Evolutionary conservation across 1,284 basidiomycete species (phyloP).

Genomic region (Coniferiporia weirii): DNA sequence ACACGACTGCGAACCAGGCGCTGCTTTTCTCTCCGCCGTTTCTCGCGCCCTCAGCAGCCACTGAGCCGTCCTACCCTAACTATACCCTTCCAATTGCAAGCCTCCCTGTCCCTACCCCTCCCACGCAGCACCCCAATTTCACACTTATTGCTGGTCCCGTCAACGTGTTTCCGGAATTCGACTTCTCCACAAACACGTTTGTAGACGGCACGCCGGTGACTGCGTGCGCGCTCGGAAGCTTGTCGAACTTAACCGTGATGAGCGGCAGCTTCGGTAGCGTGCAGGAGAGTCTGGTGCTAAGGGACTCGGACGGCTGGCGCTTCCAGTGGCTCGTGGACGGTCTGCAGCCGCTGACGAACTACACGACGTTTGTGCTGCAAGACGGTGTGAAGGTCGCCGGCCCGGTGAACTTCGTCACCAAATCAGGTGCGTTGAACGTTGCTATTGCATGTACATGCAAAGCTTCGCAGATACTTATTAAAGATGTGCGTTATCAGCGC

Average conservation of each 20-base stretch:
- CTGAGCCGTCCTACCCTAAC: constrained; percentile 65
- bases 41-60: constrained; percentile 25
- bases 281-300: constrained; percentile 45
- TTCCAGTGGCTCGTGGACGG: constrained; percentile 60
- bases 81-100: constrained; percentile 70
- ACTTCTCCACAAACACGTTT: constrained; percentile 22
- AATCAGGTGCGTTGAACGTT: constrained; percentile 46
- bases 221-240: constrained; percentile 46
- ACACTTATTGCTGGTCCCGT: constrained; percentile 19
- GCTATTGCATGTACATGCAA: background rate
- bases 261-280: constrained; percentile 15
- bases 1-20: constrained; percentile 70
- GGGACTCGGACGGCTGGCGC: constrained; percentile 54
- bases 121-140: constrained; percentile 32
- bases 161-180: constrained; percentile 20
- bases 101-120: constrained; percentile 38
- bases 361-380: constrained; percentile 59
- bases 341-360: constrained; percentile 60
- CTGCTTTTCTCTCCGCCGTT: constrained; percentile 74
- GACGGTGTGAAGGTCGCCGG: constrained; percentile 49
- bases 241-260: constrained; percentile 31
- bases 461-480: background rate
- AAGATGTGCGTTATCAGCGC: constrained; percentile 34
- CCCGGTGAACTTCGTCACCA: constrained; percentile 64
- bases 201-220: constrained; percentile 49